Evolutionary conservation across 495 filamentous ascomycete species (phyloP), one percentile per base, ranked within the genome.

Genomic region (Podospora anserina): DNA sequence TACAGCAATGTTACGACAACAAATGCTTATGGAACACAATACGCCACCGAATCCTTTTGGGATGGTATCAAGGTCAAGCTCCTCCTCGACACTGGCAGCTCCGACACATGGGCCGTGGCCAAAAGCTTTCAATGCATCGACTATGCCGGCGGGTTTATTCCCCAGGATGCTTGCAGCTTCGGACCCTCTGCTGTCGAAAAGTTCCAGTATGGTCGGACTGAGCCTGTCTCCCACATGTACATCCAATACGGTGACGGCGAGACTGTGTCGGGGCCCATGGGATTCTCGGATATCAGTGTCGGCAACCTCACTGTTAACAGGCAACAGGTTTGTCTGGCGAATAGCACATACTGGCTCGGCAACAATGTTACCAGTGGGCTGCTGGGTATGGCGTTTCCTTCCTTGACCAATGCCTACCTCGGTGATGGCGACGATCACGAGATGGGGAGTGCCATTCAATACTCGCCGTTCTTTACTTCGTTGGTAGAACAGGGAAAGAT

Each of bases 21-120:
- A 7, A 78, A 71, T 23, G 73, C 74, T 23, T 81, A 73, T 55
- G 80, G 79, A 61, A 79, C 77, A 0, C 76, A 82, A 64, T 83
- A 82, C 54, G 72, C 78, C 30, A 72, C 72, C n/a, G 53, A 74
- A 13, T 77, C 73, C 0, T n/a, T 58, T 39, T 81, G 77, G 73
- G 71, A 76, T 54, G 72, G 71, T 7, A 64, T 66, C 9, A 69
- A 68, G 0, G 64, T 78, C 65, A 57, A 64, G 26, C 55, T 89
- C 16, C 75, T 89, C 0, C 76, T 91, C 63, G 89, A 90, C 74
- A 90, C 88, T 3, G 88, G 88, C 19, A 88, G 85, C 77, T 83
- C 83, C 57, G 89, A 91, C 71, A 88, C 87, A 7, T 90, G 88
- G 79, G 77, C 73, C 2, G 74, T 76, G 15, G 67, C 64, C 6